Conservation (phyloP, 2,329 filamentous ascomycete species). For the Fusarium subglutinans region DNA sequence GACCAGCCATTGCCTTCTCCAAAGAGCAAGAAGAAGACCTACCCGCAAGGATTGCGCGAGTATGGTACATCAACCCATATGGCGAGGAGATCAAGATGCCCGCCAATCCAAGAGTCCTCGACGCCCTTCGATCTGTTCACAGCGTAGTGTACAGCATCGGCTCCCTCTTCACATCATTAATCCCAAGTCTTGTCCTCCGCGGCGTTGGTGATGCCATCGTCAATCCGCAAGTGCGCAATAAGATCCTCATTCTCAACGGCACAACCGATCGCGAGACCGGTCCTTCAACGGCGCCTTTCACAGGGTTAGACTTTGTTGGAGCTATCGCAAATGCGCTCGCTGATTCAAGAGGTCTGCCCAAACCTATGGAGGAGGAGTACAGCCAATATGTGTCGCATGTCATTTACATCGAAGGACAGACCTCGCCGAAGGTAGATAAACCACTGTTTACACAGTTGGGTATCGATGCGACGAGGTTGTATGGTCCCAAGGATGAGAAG, state of each 20-base stretch:
- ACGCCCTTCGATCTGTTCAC: conserved; percentile 70
- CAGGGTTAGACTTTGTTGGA: conserved; percentile 81
- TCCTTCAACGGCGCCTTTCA: conserved; percentile 70
- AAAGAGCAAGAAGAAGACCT: conserved; percentile 82
- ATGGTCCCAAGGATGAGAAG: conserved; percentile 67
- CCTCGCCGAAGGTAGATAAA: conserved; percentile 75
- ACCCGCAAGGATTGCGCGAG: conserved; percentile 76
- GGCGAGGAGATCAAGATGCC: conserved; percentile 92
- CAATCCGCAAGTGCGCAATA: conserved; percentile 62
- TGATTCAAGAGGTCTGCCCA: conserved; percentile 66
- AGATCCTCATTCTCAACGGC: conserved; percentile 87
- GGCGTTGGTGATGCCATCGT: conserved; percentile 73
- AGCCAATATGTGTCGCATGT: conserved; percentile 82
- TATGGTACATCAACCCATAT: conserved; percentile 99
- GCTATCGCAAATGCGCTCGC: conserved; percentile 80
- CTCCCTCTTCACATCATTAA: conserved; percentile 88
- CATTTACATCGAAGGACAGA: conserved; percentile 78
- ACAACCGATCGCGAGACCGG: conserved; percentile 88
- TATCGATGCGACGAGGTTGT: conserved; percentile 80
- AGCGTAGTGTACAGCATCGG: conserved; percentile 91
- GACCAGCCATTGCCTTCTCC: conserved; percentile 83
- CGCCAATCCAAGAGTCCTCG: conserved; percentile 82
- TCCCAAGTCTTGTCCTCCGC: conserved; percentile 80
- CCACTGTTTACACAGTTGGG: conserved; percentile 71
- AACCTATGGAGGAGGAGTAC: conserved; percentile 59